A percentile compares a stretch with the other conserved stretches of the same genome.
Conservation (phyloP, 352 stramenopile genomes). For the Aphanomyces stellatus region DNA sequence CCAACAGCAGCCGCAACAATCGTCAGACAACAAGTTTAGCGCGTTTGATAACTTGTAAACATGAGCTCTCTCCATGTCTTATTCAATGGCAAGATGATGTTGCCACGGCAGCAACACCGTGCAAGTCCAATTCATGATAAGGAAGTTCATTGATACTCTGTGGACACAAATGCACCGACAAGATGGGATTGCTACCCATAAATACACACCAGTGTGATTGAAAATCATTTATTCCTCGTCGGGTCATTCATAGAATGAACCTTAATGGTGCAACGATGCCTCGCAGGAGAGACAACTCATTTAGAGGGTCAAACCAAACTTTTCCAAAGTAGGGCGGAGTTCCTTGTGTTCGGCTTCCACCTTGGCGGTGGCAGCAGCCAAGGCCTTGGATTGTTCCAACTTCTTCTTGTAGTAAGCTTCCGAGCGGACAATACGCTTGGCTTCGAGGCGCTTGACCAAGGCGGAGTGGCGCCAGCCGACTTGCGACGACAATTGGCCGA, state of each 20-base stretch:
- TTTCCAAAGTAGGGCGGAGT: conserved; percentile 78
- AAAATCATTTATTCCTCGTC: background rate
- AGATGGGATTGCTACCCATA: too few relatives aligned
- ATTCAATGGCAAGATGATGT: background rate
- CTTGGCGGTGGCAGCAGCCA: conserved; percentile 82
- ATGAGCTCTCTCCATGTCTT: too few relatives aligned
- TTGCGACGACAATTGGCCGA: conserved; percentile 91
- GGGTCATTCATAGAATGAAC: background rate
- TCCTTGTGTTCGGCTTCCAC: conserved; percentile 77
- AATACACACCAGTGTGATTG: background rate
- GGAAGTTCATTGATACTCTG: too few relatives aligned
- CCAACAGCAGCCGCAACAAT: background rate
- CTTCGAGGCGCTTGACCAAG: conserved; percentile 91
- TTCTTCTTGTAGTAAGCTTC: conserved; percentile 99
- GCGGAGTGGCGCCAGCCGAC: conserved; percentile 97
- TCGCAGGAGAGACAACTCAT: background rate
- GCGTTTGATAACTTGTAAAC: conserved; percentile 65
- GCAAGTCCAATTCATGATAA: too few relatives aligned
- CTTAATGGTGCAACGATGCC: background rate
- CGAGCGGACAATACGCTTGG: conserved; percentile 90
- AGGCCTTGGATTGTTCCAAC: conserved; percentile 85
- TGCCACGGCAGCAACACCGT: too few relatives aligned
- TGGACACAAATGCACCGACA: too few relatives aligned
- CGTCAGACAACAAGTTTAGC: conserved; percentile 55
- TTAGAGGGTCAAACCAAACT: conserved; percentile 68